Conservation (phyloP, 345 rosid genomes). For the Brassica incana region DNA sequence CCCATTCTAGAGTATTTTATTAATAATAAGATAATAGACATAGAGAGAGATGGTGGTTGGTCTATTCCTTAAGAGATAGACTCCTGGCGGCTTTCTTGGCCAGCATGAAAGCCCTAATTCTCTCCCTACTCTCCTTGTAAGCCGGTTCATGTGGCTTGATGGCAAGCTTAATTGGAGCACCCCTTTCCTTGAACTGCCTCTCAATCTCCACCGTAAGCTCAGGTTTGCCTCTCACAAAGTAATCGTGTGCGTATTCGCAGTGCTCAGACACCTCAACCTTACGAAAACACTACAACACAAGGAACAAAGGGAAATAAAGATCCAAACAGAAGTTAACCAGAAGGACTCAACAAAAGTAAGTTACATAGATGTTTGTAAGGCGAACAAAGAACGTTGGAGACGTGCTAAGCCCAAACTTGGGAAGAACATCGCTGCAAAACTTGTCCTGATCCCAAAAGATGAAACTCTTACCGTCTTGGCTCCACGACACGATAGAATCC, state of each 20-base stretch:
- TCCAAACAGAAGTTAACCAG: not conserved
- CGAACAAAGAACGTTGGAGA: not conserved
- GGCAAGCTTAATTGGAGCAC: not conserved
- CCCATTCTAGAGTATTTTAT: no score
- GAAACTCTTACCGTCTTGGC: not conserved
- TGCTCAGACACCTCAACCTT: not conserved
- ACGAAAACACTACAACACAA: not conserved
- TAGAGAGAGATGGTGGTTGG: no score
- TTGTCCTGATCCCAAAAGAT: not conserved
- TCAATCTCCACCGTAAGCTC: not conserved
- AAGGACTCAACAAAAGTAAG: not conserved
- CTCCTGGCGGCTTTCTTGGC: not conserved
- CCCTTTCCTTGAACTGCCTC: not conserved
- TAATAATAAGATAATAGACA: no score
- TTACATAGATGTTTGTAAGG: not conserved
- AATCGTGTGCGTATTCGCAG: not conserved
- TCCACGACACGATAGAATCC: not conserved
- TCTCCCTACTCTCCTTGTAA: not conserved
- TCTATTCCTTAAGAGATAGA: not conserved
- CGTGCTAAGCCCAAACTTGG: not conserved
- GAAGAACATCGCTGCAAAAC: not conserved
- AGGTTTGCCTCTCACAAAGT: not conserved
- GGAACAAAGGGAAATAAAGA: not conserved
- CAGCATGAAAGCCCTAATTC: not conserved
- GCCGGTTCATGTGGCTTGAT: not conserved